These are phyloP conservation scores for Rhodamnia argentea DNA, from an alignment of 345 rosid species.

Conservation along the genomic window DNA sequence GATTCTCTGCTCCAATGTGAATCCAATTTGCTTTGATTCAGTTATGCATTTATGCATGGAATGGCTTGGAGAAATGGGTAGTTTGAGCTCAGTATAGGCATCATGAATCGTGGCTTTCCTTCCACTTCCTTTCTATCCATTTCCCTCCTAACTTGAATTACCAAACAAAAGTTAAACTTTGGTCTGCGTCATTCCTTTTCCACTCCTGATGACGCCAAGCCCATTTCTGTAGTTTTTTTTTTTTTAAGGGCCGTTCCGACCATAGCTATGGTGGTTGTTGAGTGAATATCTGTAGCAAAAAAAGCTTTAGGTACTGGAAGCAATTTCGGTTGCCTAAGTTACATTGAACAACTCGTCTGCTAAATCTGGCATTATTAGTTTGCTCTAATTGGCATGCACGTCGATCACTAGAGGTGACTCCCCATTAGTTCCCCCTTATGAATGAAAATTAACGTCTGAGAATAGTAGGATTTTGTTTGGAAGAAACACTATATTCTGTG, in stretches of 20 bases:
- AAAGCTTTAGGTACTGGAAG: background rate
- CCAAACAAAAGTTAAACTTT: background rate
- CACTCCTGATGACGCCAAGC: background rate
- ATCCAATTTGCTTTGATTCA: background rate
- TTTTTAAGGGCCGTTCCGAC: accelerated
- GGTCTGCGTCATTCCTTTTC: background rate
- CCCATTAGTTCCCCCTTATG: too few relatives aligned
- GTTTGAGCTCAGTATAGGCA: background rate
- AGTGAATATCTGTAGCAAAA: background rate
- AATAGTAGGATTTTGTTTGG: background rate
- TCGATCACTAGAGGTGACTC: too few relatives aligned
- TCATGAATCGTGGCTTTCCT: background rate
- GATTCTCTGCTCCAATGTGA: background rate
- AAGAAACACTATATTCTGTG: background rate
- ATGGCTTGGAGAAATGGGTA: background rate
- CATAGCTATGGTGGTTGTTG: background rate
- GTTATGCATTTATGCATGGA: background rate
- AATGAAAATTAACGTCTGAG: background rate
- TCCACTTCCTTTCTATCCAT: background rate
- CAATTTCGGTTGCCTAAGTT: background rate
- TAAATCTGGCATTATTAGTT: background rate
- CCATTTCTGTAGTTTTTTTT: background rate
- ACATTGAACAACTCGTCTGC: background rate
- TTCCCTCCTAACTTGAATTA: background rate
- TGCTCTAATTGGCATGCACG: background rate